Evolutionary conservation across 352 stramenopile species (phyloP).

Genomic region (Phytophthora tubulina): DNA sequence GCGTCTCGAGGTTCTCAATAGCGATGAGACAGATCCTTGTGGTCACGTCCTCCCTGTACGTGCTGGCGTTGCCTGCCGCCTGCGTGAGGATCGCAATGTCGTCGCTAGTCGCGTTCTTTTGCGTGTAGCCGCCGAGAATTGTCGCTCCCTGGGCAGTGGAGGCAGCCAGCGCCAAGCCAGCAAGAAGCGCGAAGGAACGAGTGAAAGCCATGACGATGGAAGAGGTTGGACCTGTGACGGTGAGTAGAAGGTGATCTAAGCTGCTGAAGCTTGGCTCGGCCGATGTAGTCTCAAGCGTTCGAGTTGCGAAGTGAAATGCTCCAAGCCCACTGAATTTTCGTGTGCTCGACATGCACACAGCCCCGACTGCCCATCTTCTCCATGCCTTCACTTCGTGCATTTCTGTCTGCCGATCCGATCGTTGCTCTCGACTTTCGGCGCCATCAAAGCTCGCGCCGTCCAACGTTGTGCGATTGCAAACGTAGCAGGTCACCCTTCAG

Average conservation of each 20-base stretch:
- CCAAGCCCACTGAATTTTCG: conserved; percentile 20
- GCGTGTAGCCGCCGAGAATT: conserved; percentile 40
- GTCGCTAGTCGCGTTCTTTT: conserved; percentile 31
- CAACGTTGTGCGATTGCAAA: conserved; percentile 17
- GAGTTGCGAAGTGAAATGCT: conserved; percentile 20
- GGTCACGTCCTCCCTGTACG: conserved; percentile 45
- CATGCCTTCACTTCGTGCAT: conserved; percentile 25
- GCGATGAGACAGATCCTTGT: conserved; percentile 50
- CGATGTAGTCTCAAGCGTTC: conserved; percentile 7
- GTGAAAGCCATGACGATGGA: conserved; percentile 31
- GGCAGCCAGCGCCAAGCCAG: conserved; percentile 21
- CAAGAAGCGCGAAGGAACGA: conserved; percentile 29
- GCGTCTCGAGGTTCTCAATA: conserved; percentile 46
- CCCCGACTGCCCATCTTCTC: conserved; percentile 31
- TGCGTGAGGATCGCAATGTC: conserved; percentile 49
- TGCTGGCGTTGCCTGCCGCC: conserved; percentile 39
- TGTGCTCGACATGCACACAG: conserved; percentile 20
- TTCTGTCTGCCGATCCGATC: conserved; percentile 24
- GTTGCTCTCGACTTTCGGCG: conserved; percentile 1
- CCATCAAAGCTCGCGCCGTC: not conserved
- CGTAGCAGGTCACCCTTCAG: conserved; percentile 12
- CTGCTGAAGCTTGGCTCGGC: conserved; percentile 20
- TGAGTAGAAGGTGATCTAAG: conserved; percentile 15
- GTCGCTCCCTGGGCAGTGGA: conserved; percentile 24
- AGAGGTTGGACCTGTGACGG: conserved; percentile 17